Base-by-base conservation (phyloP, 768 basidiomycete genomes). In the Leccinellum albellum region DNA sequence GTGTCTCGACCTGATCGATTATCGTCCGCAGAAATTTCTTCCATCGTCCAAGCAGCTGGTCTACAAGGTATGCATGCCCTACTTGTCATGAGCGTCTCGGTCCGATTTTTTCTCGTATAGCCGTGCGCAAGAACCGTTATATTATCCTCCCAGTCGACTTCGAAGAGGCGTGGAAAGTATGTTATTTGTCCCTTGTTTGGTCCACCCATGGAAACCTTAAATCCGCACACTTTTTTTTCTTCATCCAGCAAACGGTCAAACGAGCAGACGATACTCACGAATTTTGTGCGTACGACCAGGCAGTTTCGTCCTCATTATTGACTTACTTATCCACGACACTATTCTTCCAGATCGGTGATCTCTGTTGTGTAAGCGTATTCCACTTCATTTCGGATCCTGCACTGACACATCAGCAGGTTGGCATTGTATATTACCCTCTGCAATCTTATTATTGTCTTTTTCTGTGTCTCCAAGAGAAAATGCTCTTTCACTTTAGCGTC, bases 91-190 rank as follows among this genome's bases (percentile, higher is more conserved):
- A 20, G 29, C 5, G 14, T 49, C 53, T 46, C 17, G 42, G 57
- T 50, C 56, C 54, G 32, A 64, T 44, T 15, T 29, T 24, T 21
- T 35, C 49, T 56, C 50, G 40, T 20, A 40, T 33, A 67, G 95
- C 95, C 63, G 96, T 98, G 15, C 88, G 96, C 57, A 98, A 98
- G 78, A 98, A 98, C 74, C 89, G 96, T 68, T 99, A 99, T 76
- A 85, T 99, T 47, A 95, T 99, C 69, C 78, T 98, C 21, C 96
- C 97, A 0, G 84, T 89, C 14, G 97, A 99, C 81, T 98, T 99
- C 66, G 97, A 99, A 71, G 96, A 98, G 74, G 94, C 94, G 70
- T 99, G 95, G 95, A 98, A 98, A 82, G 94, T 96, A 63, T 68
- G 91, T 83, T 81, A 62, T 85, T 87, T 86, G 69, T 63, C 10